Conservation (phyloP, 2,329 filamentous ascomycete species). For the Orbilia ellipsospora region DNA sequence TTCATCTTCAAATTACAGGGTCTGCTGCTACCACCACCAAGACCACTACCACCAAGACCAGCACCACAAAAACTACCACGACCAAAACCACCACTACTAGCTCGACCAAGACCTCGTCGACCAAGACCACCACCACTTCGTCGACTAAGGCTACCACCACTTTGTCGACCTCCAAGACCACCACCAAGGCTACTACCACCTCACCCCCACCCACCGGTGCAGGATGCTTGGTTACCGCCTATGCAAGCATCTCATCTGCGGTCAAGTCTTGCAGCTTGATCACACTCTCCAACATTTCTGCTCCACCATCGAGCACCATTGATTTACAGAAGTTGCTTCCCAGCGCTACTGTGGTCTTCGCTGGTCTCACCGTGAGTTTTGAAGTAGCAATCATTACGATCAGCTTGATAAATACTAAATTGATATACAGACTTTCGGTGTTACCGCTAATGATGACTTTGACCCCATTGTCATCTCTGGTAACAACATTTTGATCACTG, state of each 20-base stretch:
- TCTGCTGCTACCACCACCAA: slow-evolving; percentile 7
- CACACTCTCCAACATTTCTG: slow-evolving; percentile 36
- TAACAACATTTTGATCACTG: slow-evolving; percentile 68
- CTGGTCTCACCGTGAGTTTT: slow-evolving; percentile 19
- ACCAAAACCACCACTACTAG: slow-evolving; percentile 7
- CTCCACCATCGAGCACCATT: slow-evolving; percentile 34
- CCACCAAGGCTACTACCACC: slow-evolving; percentile 21
- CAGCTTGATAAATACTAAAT: not conserved
- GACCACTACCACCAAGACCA: slow-evolving; percentile 1
- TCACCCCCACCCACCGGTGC: not conserved
- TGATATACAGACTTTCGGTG: slow-evolving; percentile 20
- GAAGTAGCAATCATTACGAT: not conserved
- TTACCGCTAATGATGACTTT: slow-evolving; percentile 25
- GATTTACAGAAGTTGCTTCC: slow-evolving; percentile 27
- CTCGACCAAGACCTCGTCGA: not conserved
- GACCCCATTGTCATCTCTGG: slow-evolving; percentile 66
- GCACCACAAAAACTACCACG: not conserved
- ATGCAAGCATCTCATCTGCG: slow-evolving; percentile 32
- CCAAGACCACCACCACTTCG: slow-evolving; percentile 11
- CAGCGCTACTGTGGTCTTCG: slow-evolving; percentile 35
- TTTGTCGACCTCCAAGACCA: slow-evolving; percentile 16
- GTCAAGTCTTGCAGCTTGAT: slow-evolving; percentile 28
- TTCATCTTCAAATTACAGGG: not conserved
- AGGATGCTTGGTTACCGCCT: slow-evolving; percentile 28
- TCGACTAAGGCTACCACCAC: slow-evolving; percentile 1